phyloP scores from a whole-genome alignment of 2,329 filamentous ascomycete species.

The Helminthosporium solani region DNA sequence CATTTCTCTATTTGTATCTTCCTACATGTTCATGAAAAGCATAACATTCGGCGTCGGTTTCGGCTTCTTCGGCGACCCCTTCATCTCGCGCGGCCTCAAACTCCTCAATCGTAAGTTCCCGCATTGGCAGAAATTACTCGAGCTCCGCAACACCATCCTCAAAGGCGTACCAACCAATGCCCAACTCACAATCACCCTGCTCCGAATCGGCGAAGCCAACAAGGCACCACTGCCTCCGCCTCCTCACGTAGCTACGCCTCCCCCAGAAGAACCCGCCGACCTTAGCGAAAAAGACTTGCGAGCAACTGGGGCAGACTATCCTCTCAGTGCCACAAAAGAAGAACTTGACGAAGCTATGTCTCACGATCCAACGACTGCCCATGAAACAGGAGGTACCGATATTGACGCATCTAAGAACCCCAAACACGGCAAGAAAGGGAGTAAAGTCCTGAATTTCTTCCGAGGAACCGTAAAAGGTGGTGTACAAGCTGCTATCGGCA shows the following conservation, averaged over 20 bases:
- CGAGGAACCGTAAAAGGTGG: constrained; percentile 69
- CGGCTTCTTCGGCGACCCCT: constrained; percentile 76
- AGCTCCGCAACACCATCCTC: constrained; percentile 72
- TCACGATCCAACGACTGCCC: constrained; percentile 48
- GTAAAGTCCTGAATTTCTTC: constrained; percentile 63
- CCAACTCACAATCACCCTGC: constrained; percentile 76
- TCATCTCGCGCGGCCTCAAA: constrained; percentile 61
- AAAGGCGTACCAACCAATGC: constrained; percentile 84
- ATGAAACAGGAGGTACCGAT: constrained; percentile 54
- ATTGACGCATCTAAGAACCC: constrained; percentile 51
- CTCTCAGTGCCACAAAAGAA: constrained; percentile 62
- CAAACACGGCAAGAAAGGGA: constrained; percentile 51
- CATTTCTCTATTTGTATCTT: constrained; percentile 48
- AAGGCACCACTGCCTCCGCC: constrained; percentile 72
- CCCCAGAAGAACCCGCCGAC: constrained; percentile 53
- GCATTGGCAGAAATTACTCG: constrained; percentile 72
- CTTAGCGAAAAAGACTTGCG: constrained; percentile 53
- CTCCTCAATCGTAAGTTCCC: constrained; percentile 65
- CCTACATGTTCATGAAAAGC: constrained; percentile 60
- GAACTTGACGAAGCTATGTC: constrained; percentile 65
- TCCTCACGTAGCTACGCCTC: constrained; percentile 47
- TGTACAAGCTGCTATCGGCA: constrained; percentile 69
- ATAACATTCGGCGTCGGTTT: constrained; percentile 69
- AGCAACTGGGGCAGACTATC: constrained; percentile 54
- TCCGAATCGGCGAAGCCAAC: constrained; percentile 79